Conservation (phyloP, 208 protist genomes). For the Trypanosoma conorhini region DNA sequence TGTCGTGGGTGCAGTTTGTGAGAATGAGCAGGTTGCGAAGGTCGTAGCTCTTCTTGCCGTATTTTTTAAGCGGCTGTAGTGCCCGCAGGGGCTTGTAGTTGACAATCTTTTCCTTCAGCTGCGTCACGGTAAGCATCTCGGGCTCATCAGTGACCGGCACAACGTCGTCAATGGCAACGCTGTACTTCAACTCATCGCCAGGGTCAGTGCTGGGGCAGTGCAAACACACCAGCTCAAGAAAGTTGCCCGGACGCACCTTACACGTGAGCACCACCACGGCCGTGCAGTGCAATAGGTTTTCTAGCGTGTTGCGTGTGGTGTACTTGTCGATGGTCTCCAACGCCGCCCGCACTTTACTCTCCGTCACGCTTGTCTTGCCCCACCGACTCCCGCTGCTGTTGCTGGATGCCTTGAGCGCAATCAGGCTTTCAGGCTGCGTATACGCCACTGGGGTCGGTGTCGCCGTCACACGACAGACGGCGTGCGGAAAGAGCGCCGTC, state of each 20-base stretch:
- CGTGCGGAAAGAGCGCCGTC: constrained; percentile 79
- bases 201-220: constrained; percentile 64
- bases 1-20: constrained; percentile 64
- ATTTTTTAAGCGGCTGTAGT: constrained; percentile 41
- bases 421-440: constrained; percentile 47
- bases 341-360: constrained; percentile 31
- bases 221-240: constrained; percentile 80
- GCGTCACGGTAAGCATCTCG: constrained; percentile 68
- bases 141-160: constrained; percentile 63
- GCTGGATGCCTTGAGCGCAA: constrained; percentile 25
- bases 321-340: constrained; percentile 48
- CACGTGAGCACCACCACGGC: constrained; percentile 78
- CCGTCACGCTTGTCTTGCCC: constrained; percentile 23
- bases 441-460: constrained; percentile 67
- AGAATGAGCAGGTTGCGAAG: constrained; percentile 85
- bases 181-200: constrained; percentile 55
- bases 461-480: constrained; percentile 65
- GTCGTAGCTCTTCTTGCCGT: constrained; percentile 33
- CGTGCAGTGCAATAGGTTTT: constrained; percentile 61
- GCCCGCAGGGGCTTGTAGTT: constrained; percentile 60
- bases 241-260: constrained; percentile 58
- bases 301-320: constrained; percentile 45
- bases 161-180: constrained; percentile 83
- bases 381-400: not conserved
- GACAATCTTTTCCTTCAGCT: constrained; percentile 79